Base-by-base conservation (phyloP, 495 filamentous ascomycete species). In the Talaromyces wortmannii region DNA sequence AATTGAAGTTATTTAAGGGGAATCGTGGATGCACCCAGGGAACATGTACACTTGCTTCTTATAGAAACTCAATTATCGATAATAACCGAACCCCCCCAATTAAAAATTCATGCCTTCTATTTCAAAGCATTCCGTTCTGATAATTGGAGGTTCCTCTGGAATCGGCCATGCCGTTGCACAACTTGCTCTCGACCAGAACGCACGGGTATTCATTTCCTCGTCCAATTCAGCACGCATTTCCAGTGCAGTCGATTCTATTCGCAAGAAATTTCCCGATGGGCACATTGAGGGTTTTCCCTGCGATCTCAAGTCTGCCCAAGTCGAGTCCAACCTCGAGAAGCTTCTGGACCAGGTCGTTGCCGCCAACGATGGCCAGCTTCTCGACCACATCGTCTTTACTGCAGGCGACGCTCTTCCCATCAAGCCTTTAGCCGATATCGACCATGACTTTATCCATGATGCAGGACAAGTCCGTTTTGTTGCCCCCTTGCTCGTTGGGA, bases 101-200 rank as follows among this genome's bases (percentile, higher is more conserved):
- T 10, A 5, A 40, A 13, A 40, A 40, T 1, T 5, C 8, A 40
- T 40, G 36, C 36, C 36, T 10, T 40, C 36, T 13, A 40, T 40
- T 13, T 8, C 36, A 8, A 13, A 40, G 1, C 36, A 40, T 2
- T 2, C 36, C 8, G 61, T 81, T 49, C 71, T 79, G 53, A 56
- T 80, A 53, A 66, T 80, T 51, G 78, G 78, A 43, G 78, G 73
- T 15, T 70, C 62, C 31, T 63, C 64, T 17, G 78, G 78, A 42
- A 78, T 82, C 52, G 80, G 78, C 45, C 74, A 68, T 46, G 65
- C 63, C 48, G 76, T 81, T 2, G 78, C 78, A 36, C 73, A 80
- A 58, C 75, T 66, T 6, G 55, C 63, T 11, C 59, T 81, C 53
- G 75, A 75, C 48, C 67, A 74, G 18, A 67, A 67, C 42, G 74